A percentile compares a stretch with the other conserved stretches of the same genome.
Conservation (phyloP, 148 eudicot genomes). For the Camellia japonica region DNA sequence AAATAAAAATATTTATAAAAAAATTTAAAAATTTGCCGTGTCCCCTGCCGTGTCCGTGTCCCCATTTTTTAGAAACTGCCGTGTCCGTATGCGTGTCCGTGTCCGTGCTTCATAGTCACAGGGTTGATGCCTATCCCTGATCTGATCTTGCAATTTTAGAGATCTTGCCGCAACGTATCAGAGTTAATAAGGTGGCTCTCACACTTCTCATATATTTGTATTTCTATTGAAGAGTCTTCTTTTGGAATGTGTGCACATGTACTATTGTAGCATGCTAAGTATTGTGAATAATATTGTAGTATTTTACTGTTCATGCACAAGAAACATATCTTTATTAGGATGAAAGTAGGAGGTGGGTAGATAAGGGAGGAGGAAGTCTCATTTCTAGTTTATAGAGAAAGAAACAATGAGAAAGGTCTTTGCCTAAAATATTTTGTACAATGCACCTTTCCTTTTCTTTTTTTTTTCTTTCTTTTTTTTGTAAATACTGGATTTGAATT, state of each 20-base stretch:
- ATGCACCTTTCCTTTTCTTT: background rate
- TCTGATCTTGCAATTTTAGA: slow-evolving; percentile 78
- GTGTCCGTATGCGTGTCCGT: no score
- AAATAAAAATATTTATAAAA: no score
- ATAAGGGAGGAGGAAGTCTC: background rate
- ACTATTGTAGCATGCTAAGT: background rate
- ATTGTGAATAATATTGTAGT: no score
- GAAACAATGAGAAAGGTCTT: background rate
- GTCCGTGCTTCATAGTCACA: no score
- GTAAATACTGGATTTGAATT: background rate
- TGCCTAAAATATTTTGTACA: background rate
- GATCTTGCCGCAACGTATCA: slow-evolving; percentile 82
- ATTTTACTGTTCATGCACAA: background rate
- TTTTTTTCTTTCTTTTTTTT: background rate
- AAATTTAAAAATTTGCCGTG: no score
- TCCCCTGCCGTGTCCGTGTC: no score
- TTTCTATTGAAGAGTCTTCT: slow-evolving; percentile 5
- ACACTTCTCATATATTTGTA: background rate
- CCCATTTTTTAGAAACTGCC: no score
- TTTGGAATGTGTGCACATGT: background rate
- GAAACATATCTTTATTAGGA: background rate
- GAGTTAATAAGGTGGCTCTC: slow-evolving; percentile 70
- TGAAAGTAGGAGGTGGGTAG: background rate
- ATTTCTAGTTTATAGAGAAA: background rate
- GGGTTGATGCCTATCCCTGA: slow-evolving; percentile 66